phyloP scores from a whole-genome alignment of 108 stramenopile genomes.

The Cyclotella atomus region DNA sequence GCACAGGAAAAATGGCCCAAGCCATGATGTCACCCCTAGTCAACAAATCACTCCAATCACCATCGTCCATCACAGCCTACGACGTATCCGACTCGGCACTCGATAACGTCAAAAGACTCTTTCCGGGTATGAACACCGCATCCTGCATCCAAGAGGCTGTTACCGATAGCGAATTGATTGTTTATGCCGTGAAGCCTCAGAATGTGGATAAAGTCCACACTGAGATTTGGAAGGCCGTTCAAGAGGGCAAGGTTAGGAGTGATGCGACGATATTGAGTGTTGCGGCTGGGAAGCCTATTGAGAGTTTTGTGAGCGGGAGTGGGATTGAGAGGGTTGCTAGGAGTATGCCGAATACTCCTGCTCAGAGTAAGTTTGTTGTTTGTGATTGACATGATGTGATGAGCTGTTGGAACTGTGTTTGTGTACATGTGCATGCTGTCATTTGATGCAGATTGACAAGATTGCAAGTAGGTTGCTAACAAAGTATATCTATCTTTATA shows the following conservation, averaged over 20 bases:
- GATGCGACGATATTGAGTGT: slow-evolving; percentile 71
- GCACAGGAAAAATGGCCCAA: slow-evolving; percentile 95
- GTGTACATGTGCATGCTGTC: too few species aligned
- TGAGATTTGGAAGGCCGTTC: slow-evolving; percentile 33
- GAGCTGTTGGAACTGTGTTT: background rate
- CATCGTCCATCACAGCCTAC: slow-evolving; percentile 61
- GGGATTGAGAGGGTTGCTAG: slow-evolving; percentile 75
- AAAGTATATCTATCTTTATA: background rate
- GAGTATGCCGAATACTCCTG: slow-evolving; percentile 96
- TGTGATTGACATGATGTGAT: slow-evolving; percentile 28
- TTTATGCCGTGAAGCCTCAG: slow-evolving; percentile 93
- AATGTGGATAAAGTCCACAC: slow-evolving; percentile 69
- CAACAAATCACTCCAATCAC: slow-evolving; percentile 61
- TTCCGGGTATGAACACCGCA: slow-evolving; percentile 53
- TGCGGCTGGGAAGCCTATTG: slow-evolving; percentile 66
- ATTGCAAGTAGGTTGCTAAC: too few species aligned
- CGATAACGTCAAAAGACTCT: slow-evolving; percentile 39
- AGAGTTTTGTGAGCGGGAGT: slow-evolving; percentile 36
- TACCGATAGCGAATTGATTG: slow-evolving; percentile 76
- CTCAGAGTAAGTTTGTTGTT: slow-evolving; percentile 49
- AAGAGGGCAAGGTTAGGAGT: slow-evolving; percentile 26
- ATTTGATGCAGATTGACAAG: too few species aligned
- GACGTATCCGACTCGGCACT: slow-evolving; percentile 68
- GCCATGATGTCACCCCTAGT: slow-evolving; percentile 88
- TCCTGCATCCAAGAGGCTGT: slow-evolving; percentile 62